Base-by-base conservation (phyloP, 2,329 filamentous ascomycete species). In the Beauveria sp. region DNA sequence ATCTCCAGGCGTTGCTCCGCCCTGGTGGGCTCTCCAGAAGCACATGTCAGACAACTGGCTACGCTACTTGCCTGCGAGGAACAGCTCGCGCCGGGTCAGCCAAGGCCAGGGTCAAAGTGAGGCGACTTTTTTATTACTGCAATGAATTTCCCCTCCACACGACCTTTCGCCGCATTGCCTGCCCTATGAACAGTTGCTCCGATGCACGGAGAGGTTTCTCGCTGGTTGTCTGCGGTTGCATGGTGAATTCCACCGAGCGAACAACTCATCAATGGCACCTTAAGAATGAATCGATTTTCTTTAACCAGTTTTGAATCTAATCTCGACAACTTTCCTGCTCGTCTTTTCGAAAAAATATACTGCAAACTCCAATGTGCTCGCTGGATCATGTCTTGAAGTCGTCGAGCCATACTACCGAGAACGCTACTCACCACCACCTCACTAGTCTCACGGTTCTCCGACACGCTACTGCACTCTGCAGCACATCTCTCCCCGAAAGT, bases 41-140 rank as follows among this genome's bases (percentile, higher is more conserved):
- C 65, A 66, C 64, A 68, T 66, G 67, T 65, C 66, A 66, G 63
- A 64, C 65, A 66, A 65, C 65, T 65, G 51, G 43, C 51, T 47
- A 54, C 28, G 34, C 59, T 56, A 24, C 22, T 24, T 24, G 22
- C 22, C 22, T 24, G 22, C 22, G 22, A 24, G 22, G 22, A 24
- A 64, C 50, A 62, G 54, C 43, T 53, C 22, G 40, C 46, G 63
- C 61, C 53, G 63, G 64, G 67, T 65, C 64, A 66, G 63, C 51
- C 56, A 51, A 52, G 55, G 51, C 47, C 18, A 52, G 55, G 55
- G 55, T 52, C 40, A 48, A 55, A 55, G 51, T 61, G 58, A 61
- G 58, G 58, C 58, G 58, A 61, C 58, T 61, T 48, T 46, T 10
- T 10, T 18, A 24, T 9, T 5, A 18, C 4, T 16, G 18, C 14